A percentile compares a stretch with the other conserved stretches of the same genome.
Evolutionary conservation across 2,329 filamentous ascomycete genomes (phyloP).

Genomic region (Colletotrichum zoysiae): DNA sequence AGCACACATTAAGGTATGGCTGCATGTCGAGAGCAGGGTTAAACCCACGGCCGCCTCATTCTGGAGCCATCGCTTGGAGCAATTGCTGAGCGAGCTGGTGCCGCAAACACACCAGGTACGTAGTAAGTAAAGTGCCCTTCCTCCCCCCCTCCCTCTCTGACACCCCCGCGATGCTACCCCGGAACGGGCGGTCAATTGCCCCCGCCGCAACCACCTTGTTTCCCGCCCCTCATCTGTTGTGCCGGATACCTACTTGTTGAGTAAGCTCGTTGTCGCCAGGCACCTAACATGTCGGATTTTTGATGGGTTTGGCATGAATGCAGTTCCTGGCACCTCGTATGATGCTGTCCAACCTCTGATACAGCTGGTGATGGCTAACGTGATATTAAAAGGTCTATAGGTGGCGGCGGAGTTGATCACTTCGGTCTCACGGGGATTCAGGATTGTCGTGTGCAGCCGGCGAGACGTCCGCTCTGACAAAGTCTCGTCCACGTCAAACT

Average conservation of each 20-base stretch:
- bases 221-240: slow-evolving; percentile 8
- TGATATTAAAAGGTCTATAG: background rate
- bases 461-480: slow-evolving; percentile 7
- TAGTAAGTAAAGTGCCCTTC: slow-evolving; percentile 23
- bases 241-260: slow-evolving; percentile 34
- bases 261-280: slow-evolving; percentile 29
- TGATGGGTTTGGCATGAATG: slow-evolving; percentile 3
- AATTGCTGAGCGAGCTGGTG: slow-evolving; percentile 13
- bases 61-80: slow-evolving; percentile 18
- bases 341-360: slow-evolving; percentile 17
- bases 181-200: slow-evolving; percentile 33
- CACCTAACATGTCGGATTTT: slow-evolving; percentile 7
- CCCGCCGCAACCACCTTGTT: slow-evolving; percentile 29
- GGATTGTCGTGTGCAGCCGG: background rate
- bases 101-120: slow-evolving; percentile 29
- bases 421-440: background rate
- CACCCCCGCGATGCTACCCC: slow-evolving; percentile 27
- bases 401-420: background rate
- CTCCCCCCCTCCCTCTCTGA: slow-evolving; percentile 9
- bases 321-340: slow-evolving; percentile 37
- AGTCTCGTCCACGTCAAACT: background rate
- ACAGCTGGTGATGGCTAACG: background rate
- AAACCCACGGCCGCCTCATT: slow-evolving; percentile 33
- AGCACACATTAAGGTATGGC: slow-evolving; percentile 40
- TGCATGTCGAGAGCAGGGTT: slow-evolving; percentile 36